These are phyloP conservation scores for Cladosporium oxysporum DNA, from an alignment of 2,329 filamentous ascomycete species.

Conservation along the genomic window DNA sequence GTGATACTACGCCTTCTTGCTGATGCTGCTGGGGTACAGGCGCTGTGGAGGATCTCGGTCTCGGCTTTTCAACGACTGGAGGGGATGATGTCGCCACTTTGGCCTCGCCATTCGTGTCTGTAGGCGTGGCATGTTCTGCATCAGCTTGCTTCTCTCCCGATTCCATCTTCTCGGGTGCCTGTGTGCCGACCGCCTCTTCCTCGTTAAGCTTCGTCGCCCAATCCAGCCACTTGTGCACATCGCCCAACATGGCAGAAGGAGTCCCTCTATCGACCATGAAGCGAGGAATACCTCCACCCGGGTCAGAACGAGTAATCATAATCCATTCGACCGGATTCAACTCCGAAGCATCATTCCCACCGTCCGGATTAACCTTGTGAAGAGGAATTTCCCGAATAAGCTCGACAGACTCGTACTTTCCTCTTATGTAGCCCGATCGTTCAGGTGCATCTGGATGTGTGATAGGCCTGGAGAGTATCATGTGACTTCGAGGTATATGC, in stretches of 20 bases:
- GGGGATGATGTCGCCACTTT: background rate
- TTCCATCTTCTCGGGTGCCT: slow-evolving; percentile 1
- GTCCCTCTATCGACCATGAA: slow-evolving; percentile 92
- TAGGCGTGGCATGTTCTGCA: background rate
- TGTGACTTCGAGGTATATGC: slow-evolving; percentile 66
- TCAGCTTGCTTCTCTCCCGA: background rate
- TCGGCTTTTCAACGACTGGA: background rate
- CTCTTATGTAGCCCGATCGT: slow-evolving; percentile 73
- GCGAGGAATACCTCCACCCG: slow-evolving; percentile 81
- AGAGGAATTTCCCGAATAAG: slow-evolving; percentile 80
- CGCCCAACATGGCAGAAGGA: slow-evolving; percentile 74
- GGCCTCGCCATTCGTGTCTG: background rate
- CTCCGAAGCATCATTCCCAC: slow-evolving; percentile 48
- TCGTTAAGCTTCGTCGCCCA: slow-evolving; percentile 57
- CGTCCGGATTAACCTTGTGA: slow-evolving; percentile 38
- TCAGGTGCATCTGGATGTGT: slow-evolving; percentile 71
- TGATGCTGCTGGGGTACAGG: slow-evolving; percentile 22
- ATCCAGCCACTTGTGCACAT: slow-evolving; percentile 78
- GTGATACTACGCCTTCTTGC: slow-evolving; percentile 34
- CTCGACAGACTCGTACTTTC: slow-evolving; percentile 88
- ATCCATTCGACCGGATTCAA: slow-evolving; percentile 79
- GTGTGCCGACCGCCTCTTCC: slow-evolving; percentile 12
- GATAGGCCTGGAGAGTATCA: slow-evolving; percentile 86
- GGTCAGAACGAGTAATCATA: slow-evolving; percentile 88
- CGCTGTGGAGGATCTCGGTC: slow-evolving; percentile 17